These are phyloP conservation scores for Syzygium aqueum DNA, from an alignment of 345 rosid species.

Conservation along the genomic window DNA sequence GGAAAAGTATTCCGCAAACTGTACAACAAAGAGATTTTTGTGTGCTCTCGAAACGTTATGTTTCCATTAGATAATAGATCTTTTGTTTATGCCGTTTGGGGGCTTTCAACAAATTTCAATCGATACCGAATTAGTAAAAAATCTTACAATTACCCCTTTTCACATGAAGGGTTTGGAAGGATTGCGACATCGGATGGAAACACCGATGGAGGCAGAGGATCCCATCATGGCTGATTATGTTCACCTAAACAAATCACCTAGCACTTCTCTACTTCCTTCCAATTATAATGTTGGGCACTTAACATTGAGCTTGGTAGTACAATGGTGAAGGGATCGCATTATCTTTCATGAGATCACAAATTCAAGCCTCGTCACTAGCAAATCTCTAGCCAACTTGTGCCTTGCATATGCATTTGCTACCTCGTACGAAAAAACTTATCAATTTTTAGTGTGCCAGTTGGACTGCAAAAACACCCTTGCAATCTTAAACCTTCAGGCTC, in stretches of 20 bases:
- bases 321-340: background rate
- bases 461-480: background rate
- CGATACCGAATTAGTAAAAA: background rate
- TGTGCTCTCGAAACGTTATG: background rate
- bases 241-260: background rate
- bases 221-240: background rate
- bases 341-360: background rate
- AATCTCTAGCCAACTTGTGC: background rate
- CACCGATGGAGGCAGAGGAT: accelerated
- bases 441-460: background rate
- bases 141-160: background rate
- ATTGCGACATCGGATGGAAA: background rate
- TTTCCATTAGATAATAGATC: background rate
- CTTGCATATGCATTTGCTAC: background rate
- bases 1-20: background rate
- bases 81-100: background rate
- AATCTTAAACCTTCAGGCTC: background rate
- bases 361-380: background rate
- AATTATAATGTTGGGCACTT: background rate
- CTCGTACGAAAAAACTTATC: background rate
- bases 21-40: background rate
- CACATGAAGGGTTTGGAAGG: background rate
- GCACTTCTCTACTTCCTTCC: background rate
- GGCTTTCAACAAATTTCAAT: background rate
- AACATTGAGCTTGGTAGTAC: background rate